Percentiles rank a stretch among this genome's conserved stretches.
These are phyloP conservation scores for Phytophthora pluvialis DNA, from an alignment of 352 stramenopile species.

Conservation along the genomic window DNA sequence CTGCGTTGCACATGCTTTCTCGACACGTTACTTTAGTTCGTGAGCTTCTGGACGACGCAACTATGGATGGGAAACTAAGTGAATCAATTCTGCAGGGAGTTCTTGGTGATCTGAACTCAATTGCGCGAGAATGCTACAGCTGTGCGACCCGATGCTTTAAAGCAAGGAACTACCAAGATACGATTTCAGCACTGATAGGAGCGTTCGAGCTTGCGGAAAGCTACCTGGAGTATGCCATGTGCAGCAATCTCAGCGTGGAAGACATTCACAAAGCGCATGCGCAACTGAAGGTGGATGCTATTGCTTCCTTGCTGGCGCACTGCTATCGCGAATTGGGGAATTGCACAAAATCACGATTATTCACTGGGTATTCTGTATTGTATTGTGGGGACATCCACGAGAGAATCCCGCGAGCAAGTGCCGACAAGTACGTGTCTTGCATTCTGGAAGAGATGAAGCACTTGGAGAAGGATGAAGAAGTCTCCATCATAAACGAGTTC, in stretches of 20 bases:
- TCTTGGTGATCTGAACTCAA: constrained; percentile 60
- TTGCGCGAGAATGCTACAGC: constrained; percentile 69
- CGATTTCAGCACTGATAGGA: constrained; percentile 47
- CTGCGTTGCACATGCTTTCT: constrained; percentile 24
- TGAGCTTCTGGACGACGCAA: constrained; percentile 50
- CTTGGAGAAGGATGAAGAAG: neutral
- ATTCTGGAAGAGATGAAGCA: constrained; percentile 50
- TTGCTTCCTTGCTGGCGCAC: constrained; percentile 63
- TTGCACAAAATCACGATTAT: constrained; percentile 38
- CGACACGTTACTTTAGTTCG: constrained; percentile 38
- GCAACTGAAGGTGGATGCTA: constrained; percentile 63
- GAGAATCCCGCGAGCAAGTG: constrained; percentile 29
- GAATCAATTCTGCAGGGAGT: constrained; percentile 43
- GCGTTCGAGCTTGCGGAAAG: constrained; percentile 58
- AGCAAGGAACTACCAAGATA: constrained; percentile 42
- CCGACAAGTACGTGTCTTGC: constrained; percentile 61
- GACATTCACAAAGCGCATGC: constrained; percentile 48
- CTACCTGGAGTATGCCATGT: constrained; percentile 76
- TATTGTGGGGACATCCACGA: constrained; percentile 48
- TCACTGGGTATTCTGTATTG: constrained; percentile 56
- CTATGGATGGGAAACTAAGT: constrained; percentile 29
- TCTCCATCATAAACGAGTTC: constrained; percentile 25
- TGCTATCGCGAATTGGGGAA: constrained; percentile 56
- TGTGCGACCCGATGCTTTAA: constrained; percentile 65
- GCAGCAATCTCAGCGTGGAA: constrained; percentile 35